These are phyloP conservation scores for Pholiota microspora DNA, from an alignment of 768 basidiomycete genomes.

Conservation along the genomic window DNA sequence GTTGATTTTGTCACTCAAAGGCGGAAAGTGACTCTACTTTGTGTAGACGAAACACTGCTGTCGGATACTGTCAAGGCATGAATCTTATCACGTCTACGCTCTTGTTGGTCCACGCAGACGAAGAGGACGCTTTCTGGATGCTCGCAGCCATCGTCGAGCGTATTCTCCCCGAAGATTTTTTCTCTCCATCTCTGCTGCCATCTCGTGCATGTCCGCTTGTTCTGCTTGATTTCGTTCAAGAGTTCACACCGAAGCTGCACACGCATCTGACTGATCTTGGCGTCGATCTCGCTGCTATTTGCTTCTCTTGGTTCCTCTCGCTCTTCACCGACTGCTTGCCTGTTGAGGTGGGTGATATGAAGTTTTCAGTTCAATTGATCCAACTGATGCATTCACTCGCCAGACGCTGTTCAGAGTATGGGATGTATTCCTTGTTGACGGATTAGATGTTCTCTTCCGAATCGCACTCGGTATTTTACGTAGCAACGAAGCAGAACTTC, in stretches of 20 bases:
- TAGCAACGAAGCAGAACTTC: slow-evolving; percentile 78
- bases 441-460: slow-evolving; percentile 89
- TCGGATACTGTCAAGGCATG: slow-evolving; percentile 96
- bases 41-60: slow-evolving; percentile 79
- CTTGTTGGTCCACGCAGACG: slow-evolving; percentile 87
- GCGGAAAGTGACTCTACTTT: not conserved
- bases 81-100: slow-evolving; percentile 95
- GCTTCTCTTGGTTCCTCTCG: slow-evolving; percentile 98
- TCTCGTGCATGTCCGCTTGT: slow-evolving; percentile 94
- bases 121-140: slow-evolving; percentile 98
- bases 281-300: slow-evolving; percentile 90
- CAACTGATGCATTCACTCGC: slow-evolving; percentile 6
- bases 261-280: slow-evolving; percentile 75
- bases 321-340: slow-evolving; percentile 96
- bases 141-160: slow-evolving; percentile 86
- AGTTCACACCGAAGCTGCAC: slow-evolving; percentile 71
- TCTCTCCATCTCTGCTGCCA: slow-evolving; percentile 87
- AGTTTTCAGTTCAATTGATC: too few species aligned
- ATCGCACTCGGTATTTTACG: slow-evolving; percentile 85
- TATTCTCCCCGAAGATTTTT: slow-evolving; percentile 90
- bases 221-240: slow-evolving; percentile 82
- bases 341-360: slow-evolving; percentile 81
- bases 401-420: slow-evolving; percentile 94
- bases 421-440: slow-evolving; percentile 95
- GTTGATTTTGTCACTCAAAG: not conserved